Percentiles rank a stretch among this genome's conserved stretches.
These are phyloP conservation scores for Seiridium cupressi DNA, from an alignment of 2,329 filamentous ascomycete species.

Conservation along the genomic window DNA sequence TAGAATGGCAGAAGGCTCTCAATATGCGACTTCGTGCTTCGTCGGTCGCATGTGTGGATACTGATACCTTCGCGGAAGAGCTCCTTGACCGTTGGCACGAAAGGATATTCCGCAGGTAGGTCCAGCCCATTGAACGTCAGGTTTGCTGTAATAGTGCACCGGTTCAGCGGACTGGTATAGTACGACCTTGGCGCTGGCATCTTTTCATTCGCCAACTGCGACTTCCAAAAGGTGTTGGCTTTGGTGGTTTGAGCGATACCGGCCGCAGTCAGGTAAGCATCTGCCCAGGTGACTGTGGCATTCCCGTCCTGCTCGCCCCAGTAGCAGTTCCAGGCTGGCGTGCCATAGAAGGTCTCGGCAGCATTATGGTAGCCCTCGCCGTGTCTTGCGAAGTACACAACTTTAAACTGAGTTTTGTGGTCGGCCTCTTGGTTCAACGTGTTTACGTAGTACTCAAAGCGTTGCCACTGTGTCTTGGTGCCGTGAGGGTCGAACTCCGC, in stretches of 20 bases:
- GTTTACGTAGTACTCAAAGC: constrained; percentile 58
- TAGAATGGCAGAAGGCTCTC: constrained; percentile 49
- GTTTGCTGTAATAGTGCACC: constrained; percentile 62
- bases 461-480: constrained; percentile 60
- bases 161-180: constrained; percentile 62
- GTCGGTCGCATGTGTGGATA: constrained; percentile 67
- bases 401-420: constrained; percentile 57
- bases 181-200: constrained; percentile 63
- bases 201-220: constrained; percentile 47
- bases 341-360: constrained; percentile 66
- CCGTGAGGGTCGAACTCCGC: constrained; percentile 33
- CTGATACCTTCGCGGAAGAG: constrained; percentile 64
- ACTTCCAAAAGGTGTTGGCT: constrained; percentile 59
- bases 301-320: constrained; percentile 66
- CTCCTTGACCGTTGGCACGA: constrained; percentile 62
- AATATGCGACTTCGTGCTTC: constrained; percentile 55
- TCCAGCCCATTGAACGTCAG: constrained; percentile 56
- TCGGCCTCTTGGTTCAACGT: constrained; percentile 47
- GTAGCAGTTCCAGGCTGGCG: constrained; percentile 69
- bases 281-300: constrained; percentile 59
- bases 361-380: constrained; percentile 66
- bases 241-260: constrained; percentile 57
- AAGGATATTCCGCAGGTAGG: constrained; percentile 48
- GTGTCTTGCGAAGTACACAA: constrained; percentile 68
- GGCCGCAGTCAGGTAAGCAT: constrained; percentile 57